Evolutionary conservation across 345 rosid genomes (phyloP).

Genomic region (Arabis alpina): DNA sequence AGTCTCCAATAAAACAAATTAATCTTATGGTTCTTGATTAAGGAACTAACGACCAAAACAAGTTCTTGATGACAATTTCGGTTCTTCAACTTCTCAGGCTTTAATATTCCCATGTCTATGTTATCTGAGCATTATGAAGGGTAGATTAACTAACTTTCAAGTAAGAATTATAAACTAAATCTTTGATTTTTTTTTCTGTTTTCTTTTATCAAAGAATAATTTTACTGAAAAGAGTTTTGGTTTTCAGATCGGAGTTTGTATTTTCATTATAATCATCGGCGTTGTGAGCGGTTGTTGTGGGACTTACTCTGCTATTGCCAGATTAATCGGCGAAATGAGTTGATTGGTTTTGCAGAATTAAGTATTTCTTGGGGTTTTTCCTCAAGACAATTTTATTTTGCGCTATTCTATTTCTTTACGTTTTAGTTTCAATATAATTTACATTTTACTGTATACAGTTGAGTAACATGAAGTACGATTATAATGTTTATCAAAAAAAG

Average conservation of each 20-base stretch:
- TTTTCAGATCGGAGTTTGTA: conserved; percentile 55
- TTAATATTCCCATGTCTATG: conserved; percentile 72
- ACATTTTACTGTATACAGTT: no score
- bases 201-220: no score
- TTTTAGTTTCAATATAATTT: no score
- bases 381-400: no score
- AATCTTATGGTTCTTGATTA: background rate
- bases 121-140: conserved; percentile 56
- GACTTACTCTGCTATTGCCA: conserved; percentile 61
- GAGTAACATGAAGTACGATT: no score
- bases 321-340: conserved; percentile 44
- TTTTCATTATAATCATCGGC: conserved; percentile 51
- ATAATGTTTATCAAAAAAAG: no score
- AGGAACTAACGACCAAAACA: background rate
- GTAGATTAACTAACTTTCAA: conserved; percentile 52
- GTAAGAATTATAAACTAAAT: conserved; percentile 40
- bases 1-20: conserved; percentile 31
- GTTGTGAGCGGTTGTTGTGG: conserved; percentile 52
- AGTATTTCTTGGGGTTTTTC: background rate
- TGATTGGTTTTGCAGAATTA: conserved; percentile 21
- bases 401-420: no score
- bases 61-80: background rate
- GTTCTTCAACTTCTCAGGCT: conserved; percentile 46
- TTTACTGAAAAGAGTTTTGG: no score
- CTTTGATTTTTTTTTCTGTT: background rate